Conservation (phyloP, 768 basidiomycete species). For the Filobasidium floriforme region DNA sequence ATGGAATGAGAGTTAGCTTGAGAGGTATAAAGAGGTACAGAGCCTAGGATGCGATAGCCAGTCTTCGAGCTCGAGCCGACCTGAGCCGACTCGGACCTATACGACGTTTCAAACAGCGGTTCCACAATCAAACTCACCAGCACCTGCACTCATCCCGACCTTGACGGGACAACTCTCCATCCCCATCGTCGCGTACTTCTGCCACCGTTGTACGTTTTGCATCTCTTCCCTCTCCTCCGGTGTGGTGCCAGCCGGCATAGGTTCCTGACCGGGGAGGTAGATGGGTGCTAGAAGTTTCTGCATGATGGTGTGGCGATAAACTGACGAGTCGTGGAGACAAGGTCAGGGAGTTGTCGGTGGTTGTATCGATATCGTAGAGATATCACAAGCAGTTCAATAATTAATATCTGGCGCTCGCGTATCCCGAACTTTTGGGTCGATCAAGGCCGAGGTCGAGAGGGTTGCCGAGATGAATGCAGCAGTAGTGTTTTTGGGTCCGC, state of each 20-base stretch:
- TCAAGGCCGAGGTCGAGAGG: too few relatives aligned
- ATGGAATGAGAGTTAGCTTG: background rate
- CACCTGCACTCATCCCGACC: conserved; percentile 68
- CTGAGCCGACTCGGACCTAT: background rate
- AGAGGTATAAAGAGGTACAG: background rate
- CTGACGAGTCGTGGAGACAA: conserved; percentile 4
- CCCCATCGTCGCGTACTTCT: conserved; percentile 59
- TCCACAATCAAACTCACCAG: conserved; percentile 54
- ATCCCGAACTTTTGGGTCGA: too few relatives aligned
- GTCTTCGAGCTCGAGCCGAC: background rate
- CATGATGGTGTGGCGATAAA: conserved; percentile 5
- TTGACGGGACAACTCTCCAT: conserved; percentile 85
- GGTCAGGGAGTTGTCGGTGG: conserved; percentile 13
- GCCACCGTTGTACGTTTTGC: conserved; percentile 68
- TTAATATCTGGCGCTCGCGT: too few relatives aligned
- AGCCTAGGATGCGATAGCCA: background rate
- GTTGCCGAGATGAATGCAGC: too few relatives aligned
- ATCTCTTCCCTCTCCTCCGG: conserved; percentile 67
- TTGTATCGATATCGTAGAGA: too few relatives aligned
- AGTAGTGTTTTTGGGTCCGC: too few relatives aligned
- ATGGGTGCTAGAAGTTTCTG: conserved; percentile 55
- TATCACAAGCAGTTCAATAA: too few relatives aligned
- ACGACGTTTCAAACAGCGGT: background rate
- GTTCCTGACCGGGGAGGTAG: conserved; percentile 73
- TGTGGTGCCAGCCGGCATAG: conserved; percentile 67